phyloP scores from a whole-genome alignment of 768 basidiomycete species.

The Boletus edulis region DNA sequence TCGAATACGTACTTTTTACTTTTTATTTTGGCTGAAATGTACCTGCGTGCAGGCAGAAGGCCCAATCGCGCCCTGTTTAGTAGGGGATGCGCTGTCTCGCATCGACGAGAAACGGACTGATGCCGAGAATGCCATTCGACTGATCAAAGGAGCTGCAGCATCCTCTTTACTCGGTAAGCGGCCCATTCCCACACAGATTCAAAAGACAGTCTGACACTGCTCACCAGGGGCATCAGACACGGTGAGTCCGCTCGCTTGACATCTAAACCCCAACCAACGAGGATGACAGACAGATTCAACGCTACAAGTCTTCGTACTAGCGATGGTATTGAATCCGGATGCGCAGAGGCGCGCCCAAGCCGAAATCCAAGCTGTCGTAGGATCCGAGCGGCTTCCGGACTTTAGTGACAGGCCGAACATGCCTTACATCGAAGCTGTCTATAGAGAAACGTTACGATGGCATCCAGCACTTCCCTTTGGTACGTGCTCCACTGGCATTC shows the following conservation, averaged over 20 bases:
- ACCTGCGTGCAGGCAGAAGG: neutral
- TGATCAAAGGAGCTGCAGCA: slow-evolving; percentile 4
- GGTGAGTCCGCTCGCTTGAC: neutral
- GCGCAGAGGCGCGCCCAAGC: slow-evolving; percentile 6
- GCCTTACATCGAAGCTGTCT: slow-evolving; percentile 2
- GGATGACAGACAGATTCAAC: slow-evolving; percentile 5
- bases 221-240: slow-evolving; percentile 7
- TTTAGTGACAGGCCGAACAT: neutral
- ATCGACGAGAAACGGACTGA: neutral
- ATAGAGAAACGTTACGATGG: slow-evolving; percentile 6
- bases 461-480: slow-evolving; percentile 8
- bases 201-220: neutral
- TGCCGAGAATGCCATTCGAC: neutral
- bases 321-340: slow-evolving; percentile 7
- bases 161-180: slow-evolving; percentile 5
- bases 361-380: slow-evolving; percentile 6
- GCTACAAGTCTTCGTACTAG: slow-evolving; percentile 1
- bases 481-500: neutral
- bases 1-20: neutral
- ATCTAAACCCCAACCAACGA: neutral
- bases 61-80: neutral
- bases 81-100: slow-evolving; percentile 2
- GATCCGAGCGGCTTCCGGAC: slow-evolving; percentile 4
- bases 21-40: neutral
- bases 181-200: neutral